Evolutionary conservation across 139 green algal genomes (phyloP), one percentile per base, ranked within the genome.

Genomic region (Pleodorina starrii): DNA sequence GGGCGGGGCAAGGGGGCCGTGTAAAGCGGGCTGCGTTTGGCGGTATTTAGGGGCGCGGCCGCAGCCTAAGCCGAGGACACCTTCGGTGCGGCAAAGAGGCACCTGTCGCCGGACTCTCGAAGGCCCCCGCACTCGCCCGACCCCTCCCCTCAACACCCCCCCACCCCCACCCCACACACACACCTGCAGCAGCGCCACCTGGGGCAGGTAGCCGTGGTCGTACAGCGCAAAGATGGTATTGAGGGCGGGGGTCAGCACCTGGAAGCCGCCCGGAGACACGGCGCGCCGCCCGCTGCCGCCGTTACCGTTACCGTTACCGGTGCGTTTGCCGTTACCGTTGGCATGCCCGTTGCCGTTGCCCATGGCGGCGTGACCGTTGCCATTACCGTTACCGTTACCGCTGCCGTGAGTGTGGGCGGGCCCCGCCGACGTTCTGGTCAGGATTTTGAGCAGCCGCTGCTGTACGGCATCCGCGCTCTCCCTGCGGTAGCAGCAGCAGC

Each of bases 171-270:
- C n/a, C n/a, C n/a, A n/a, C n/a, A n/a, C n/a, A n/a, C 79, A 3
- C 40, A 87, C 80, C 80, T 88, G 83, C 66, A 88, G 63, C 66
- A 88, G 83, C 46, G 44, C 68, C 68, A 88, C 68, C 66, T 88
- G 83, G 25, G 83, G 83, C 32, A 80, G 83, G 66, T 88, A 80
- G 66, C 83, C 83, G 66, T 80, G 83, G 66, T 79, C 83, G 66
- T 88, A 80, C 17, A 88, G 48, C 48, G 83, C 83, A 27, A 88
- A 88, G 63, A 88, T 88, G 83, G 25, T 80, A 66, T 88, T 88
- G 66, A 88, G 66, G 1, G 83, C 68, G 66, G 83, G 83, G 11
- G 83, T 88, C 12, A 88, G 80, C 29, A 87, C 80, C 25, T 73
- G 54, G 78, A 73, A 73, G 51, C 80, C 59, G 60, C 80, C 59